Evolutionary conservation across 768 basidiomycete genomes (phyloP).

Genomic region (Galerina sulciceps): DNA sequence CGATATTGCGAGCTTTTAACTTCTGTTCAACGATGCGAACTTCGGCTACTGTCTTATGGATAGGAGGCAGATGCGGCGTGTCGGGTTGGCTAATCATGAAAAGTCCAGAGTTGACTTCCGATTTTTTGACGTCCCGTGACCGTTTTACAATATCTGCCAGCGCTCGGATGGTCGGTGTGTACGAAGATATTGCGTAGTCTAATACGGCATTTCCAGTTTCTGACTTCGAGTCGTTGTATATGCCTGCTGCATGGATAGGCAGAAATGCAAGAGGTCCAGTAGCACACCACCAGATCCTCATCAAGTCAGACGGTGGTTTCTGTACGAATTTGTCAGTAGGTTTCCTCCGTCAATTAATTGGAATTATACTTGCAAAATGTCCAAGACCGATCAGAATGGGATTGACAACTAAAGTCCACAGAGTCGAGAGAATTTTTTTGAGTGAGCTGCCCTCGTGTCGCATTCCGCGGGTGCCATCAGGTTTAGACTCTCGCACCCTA

Average conservation of each 20-base stretch:
- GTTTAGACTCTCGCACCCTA: background rate
- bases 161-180: conserved; percentile 11
- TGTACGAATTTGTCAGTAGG: background rate
- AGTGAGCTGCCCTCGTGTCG: background rate
- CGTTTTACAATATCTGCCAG: background rate
- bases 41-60: conserved; percentile 14
- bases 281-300: conserved; percentile 18
- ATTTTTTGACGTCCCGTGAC: background rate
- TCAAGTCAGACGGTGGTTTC: background rate
- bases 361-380: background rate
- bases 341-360: background rate
- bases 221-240: too few relatives aligned
- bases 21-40: background rate
- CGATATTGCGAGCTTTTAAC: background rate
- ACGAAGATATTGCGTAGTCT: conserved; percentile 16
- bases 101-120: background rate
- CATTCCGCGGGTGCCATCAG: background rate
- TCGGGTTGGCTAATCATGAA: conserved; percentile 13
- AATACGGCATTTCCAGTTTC: background rate
- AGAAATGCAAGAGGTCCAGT: conserved; percentile 15
- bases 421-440: background rate
- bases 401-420: background rate
- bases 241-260: conserved; percentile 16
- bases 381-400: background rate
- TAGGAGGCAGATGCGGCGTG: background rate